Evolutionary conservation across 78 protist species (phyloP), one percentile per base, ranked within the genome.

Genomic region (Blattamonas nauphoetae): DNA sequence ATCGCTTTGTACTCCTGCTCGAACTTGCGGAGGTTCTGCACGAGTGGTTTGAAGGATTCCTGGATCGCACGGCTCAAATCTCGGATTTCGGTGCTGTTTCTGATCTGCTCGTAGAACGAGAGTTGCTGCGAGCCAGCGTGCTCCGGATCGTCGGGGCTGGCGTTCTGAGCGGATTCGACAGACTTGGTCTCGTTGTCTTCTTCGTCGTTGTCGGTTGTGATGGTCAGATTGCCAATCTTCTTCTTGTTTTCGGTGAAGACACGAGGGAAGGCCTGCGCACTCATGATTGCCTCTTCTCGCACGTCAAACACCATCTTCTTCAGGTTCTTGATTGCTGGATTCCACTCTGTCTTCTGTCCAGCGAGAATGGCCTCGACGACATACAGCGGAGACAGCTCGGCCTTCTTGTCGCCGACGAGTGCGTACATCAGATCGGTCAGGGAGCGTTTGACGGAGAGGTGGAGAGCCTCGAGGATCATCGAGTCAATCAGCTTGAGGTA

Each of bases 391-490:
- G 3, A 29, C 4, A 46, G 42, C 86, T 1, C 44, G 35, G 81
- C 32, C 88, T 85, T 85, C 44, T 43, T 44, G 64, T 85, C 88
- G 33, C 89, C 91, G 33, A 1, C 21, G 45, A 86, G 78, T n/a
- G 89, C 84, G 32, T 44, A 38, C 2, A 35, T 0, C 29, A 91
- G 0, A 55, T 91, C 90, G 1, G 41, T 86, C 46, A 92, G 88
- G 29, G 92, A 85, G 2, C 42, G 3, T 63, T 64, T 45, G 42
- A 90, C 93, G 33, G 91, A 86, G 34, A 1, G 2, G n/a, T 79
- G 41, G 1, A 94, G 91, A 41, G 94, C 87, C 0, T 89, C 90
- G 38, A 88, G 91, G 78, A 94, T 84, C 84, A 1, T 21, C 82
- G 2, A 36, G 85, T 94, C 96, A 43, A 92, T 32, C 87, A 64